Conservation (phyloP, 1,284 basidiomycete genomes). For the Leccinum griseonigrum region DNA sequence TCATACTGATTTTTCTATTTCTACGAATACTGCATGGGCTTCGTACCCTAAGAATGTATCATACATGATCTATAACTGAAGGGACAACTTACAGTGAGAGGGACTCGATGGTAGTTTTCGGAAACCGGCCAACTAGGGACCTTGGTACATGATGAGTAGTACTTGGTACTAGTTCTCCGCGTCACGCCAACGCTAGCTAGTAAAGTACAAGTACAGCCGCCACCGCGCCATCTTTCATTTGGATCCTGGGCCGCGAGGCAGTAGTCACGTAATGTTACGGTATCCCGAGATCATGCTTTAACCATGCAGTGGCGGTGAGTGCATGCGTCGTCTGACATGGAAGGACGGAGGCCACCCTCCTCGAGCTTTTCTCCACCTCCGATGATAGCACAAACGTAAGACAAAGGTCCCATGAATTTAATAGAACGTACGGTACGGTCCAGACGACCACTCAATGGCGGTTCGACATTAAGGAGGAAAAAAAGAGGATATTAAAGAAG, state of each 20-base stretch:
- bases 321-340: constrained; percentile 9
- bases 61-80: background rate
- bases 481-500: constrained; percentile 16
- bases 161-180: constrained; percentile 2
- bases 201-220: constrained; percentile 17
- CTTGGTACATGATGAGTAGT: background rate
- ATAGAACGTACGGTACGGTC: constrained; percentile 21
- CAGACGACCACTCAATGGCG: constrained; percentile 10
- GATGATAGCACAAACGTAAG: constrained; percentile 22
- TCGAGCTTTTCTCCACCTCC: constrained; percentile 3
- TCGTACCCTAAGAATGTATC: background rate
- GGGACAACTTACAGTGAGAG: background rate
- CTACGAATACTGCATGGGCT: background rate
- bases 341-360: background rate
- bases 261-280: constrained; percentile 30
- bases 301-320: constrained; percentile 33
- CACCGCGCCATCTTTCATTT: constrained; percentile 16
- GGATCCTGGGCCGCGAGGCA: constrained; percentile 12
- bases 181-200: constrained; percentile 2
- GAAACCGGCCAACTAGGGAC: background rate
- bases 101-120: background rate
- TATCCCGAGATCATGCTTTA: constrained; percentile 30
- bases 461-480: constrained; percentile 5
- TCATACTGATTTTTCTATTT: background rate
- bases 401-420: constrained; percentile 10